phyloP scores from a whole-genome alignment of 306 rosid species.

The Parietaria judaica region DNA sequence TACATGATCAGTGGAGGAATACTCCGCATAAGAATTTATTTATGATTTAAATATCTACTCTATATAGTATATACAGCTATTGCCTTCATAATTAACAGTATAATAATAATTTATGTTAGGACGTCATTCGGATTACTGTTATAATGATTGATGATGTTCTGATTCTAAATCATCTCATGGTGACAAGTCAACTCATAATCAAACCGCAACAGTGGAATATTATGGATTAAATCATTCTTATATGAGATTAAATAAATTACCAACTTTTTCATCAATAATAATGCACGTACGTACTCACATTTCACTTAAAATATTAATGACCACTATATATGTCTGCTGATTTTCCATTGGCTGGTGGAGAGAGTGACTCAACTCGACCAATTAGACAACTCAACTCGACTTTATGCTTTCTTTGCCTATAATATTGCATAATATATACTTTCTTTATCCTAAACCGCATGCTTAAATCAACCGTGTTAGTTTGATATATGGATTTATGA shows the following conservation, averaged over 20 bases:
- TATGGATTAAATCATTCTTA: neutral
- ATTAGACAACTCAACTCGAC: neutral
- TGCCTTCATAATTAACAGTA: neutral
- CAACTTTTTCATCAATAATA: neutral
- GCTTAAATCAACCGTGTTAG: too few species aligned
- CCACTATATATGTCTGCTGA: neutral
- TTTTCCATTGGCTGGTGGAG: neutral
- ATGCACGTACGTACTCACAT: too few species aligned
- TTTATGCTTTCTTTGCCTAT: neutral
- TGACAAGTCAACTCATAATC: constrained; percentile 48
- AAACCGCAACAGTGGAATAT: constrained; percentile 14
- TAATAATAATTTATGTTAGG: neutral
- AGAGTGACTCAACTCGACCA: constrained; percentile 5
- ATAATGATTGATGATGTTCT: constrained; percentile 24
- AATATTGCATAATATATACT: neutral
- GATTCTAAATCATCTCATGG: constrained; percentile 29
- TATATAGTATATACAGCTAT: neutral
- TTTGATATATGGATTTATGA: too few species aligned
- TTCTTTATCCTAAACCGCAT: neutral
- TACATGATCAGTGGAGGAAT: too few species aligned
- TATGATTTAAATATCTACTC: neutral
- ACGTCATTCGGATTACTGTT: neutral
- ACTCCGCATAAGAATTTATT: too few species aligned
- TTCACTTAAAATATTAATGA: too few species aligned
- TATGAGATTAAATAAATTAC: too few species aligned